Conservation (phyloP, 257 asterid species). For the Cinchona pubescens region DNA sequence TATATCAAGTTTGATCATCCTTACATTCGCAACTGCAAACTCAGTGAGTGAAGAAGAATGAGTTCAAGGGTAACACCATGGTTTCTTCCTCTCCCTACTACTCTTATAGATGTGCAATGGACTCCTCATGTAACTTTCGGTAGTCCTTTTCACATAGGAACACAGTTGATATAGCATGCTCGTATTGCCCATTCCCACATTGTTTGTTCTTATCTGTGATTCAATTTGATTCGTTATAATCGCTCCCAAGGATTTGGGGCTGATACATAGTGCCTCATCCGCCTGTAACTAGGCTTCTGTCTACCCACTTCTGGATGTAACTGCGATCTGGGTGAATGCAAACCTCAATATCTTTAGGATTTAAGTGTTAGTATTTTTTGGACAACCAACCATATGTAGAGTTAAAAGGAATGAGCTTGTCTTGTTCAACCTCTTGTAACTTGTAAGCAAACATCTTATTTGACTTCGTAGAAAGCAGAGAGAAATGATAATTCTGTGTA, state of each 20-base stretch:
- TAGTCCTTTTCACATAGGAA: not conserved
- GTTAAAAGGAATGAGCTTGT: constrained; percentile 10
- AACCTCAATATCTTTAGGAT: constrained; percentile 13
- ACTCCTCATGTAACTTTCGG: constrained; percentile 12
- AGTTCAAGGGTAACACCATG: constrained; percentile 23
- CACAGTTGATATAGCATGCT: constrained; percentile 12
- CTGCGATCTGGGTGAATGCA: constrained; percentile 18
- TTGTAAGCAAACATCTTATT: not conserved
- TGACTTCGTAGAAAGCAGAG: constrained; percentile 3
- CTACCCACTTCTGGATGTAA: constrained; percentile 20
- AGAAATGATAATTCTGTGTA: not conserved
- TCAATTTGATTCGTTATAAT: constrained; percentile 36
- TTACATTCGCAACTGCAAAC: constrained; percentile 63
- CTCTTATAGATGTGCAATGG: constrained; percentile 18
- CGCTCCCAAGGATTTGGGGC: constrained; percentile 19
- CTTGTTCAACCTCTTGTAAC: constrained; percentile 11
- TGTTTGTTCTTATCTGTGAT: constrained; percentile 29
- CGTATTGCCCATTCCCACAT: constrained; percentile 14
- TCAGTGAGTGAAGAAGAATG: constrained; percentile 48
- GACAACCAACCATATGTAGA: constrained; percentile 23
- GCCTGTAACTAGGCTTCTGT: constrained; percentile 13
- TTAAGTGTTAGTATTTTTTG: constrained; percentile 24
- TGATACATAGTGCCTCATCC: constrained; percentile 25
- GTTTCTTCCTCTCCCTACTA: constrained; percentile 21
- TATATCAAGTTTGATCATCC: constrained; percentile 83